Percentiles rank a stretch among this genome's conserved stretches.
phyloP scores from a whole-genome alignment of 2,329 filamentous ascomycete genomes.

The Stenocarpella maydis region DNA sequence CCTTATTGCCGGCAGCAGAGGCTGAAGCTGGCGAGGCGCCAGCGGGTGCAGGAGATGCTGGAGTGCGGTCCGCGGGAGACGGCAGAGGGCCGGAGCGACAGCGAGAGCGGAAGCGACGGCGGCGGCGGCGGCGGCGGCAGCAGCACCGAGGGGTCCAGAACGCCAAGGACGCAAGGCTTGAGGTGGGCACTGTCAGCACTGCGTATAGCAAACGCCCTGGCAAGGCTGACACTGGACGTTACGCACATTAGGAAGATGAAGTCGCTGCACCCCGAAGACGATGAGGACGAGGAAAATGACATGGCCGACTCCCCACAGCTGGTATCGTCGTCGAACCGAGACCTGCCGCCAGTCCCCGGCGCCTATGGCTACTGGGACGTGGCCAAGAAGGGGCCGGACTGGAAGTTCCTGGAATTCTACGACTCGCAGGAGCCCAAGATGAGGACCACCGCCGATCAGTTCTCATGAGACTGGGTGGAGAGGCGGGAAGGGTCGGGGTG shows the following conservation, averaged over 20 bases:
- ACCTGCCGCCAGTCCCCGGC: constrained; percentile 32
- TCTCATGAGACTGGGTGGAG: background rate
- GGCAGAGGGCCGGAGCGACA: background rate
- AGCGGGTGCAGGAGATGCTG: constrained; percentile 64
- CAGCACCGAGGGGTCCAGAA: constrained; percentile 10
- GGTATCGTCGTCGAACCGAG: constrained; percentile 7
- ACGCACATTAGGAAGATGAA: constrained; percentile 36
- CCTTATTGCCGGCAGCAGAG: constrained; percentile 65
- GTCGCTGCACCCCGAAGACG: constrained; percentile 30
- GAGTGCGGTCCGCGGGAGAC: constrained; percentile 37
- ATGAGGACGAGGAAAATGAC: constrained; percentile 31
- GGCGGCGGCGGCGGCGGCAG: constrained; percentile 9
- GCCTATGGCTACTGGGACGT: constrained; percentile 36
- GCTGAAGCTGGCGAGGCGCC: constrained; percentile 72
- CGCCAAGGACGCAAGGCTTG: constrained; percentile 28
- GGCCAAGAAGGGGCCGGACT: constrained; percentile 35
- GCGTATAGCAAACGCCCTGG: constrained; percentile 33
- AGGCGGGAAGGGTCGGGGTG: background rate
- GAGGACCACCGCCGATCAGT: constrained; percentile 31
- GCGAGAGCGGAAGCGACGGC: background rate
- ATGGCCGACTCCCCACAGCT: constrained; percentile 28
- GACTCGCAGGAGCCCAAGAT: constrained; percentile 36
- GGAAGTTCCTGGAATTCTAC: constrained; percentile 36
- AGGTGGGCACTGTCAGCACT: constrained; percentile 35
- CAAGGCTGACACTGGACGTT: constrained; percentile 37